phyloP scores from a whole-genome alignment of 345 rosid species.

The Salix caprea region DNA sequence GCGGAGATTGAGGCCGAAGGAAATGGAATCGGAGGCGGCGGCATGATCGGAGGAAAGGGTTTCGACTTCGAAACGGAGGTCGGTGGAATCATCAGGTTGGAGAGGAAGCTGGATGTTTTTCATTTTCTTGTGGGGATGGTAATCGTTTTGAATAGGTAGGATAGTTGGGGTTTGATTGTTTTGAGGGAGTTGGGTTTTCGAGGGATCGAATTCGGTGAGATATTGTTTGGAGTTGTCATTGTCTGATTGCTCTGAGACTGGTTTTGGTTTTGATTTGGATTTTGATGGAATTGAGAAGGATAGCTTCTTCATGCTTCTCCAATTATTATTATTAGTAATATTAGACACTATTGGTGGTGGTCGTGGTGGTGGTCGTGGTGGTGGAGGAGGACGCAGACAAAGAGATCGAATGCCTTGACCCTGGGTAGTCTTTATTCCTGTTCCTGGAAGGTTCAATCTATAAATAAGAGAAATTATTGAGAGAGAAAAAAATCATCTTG shows the following conservation, averaged over 20 bases:
- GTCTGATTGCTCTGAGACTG: background rate
- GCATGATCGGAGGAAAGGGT: slow-evolving; percentile 15
- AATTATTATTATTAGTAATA: no score
- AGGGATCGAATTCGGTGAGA: slow-evolving; percentile 18
- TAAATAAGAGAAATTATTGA: no score
- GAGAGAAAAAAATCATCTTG: no score
- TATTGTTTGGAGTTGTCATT: background rate
- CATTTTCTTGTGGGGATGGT: slow-evolving; percentile 27
- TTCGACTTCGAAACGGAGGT: slow-evolving; percentile 9
- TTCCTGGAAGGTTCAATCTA: no score
- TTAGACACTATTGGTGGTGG: no score
- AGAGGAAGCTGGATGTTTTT: slow-evolving; percentile 20
- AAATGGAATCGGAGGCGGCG: slow-evolving; percentile 15
- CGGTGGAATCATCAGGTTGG: background rate
- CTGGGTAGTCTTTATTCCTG: no score
- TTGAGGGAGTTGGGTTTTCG: background rate
- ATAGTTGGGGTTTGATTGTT: background rate
- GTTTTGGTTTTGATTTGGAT: slow-evolving; percentile 2
- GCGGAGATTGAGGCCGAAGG: slow-evolving; percentile 69
- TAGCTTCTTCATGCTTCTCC: slow-evolving; percentile 10
- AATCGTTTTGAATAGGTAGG: slow-evolving; percentile 13
- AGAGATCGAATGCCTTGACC: no score
- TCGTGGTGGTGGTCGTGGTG: no score
- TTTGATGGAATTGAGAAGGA: slow-evolving; percentile 17
- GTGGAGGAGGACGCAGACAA: no score